phyloP scores from a whole-genome alignment of 352 stramenopile genomes.

The Phytopythium sindhum region DNA sequence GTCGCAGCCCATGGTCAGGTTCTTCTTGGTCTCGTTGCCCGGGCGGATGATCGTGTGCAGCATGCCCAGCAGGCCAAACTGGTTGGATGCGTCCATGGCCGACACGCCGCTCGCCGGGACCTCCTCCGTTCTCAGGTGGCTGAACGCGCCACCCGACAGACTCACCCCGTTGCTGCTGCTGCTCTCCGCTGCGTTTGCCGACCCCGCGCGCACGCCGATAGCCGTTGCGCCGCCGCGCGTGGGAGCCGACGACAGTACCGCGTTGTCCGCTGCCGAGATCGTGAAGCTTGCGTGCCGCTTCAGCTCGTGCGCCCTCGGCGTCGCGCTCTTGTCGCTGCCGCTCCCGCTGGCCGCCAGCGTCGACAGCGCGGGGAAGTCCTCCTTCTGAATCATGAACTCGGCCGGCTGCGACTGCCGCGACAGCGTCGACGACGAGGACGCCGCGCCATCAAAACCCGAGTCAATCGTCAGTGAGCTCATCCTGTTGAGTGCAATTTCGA shows the following conservation, averaged over 20 bases:
- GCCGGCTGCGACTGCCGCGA: constrained; percentile 44
- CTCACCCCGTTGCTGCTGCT: constrained; percentile 28
- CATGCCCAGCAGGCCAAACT: constrained; percentile 81
- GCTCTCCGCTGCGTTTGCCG: not conserved
- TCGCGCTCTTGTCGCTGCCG: constrained; percentile 47
- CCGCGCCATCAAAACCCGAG: constrained; percentile 30
- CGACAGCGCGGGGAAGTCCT: constrained; percentile 82
- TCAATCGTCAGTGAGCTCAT: constrained; percentile 64
- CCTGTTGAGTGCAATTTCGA: constrained; percentile 21
- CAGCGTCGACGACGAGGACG: constrained; percentile 16
- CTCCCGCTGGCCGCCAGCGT: constrained; percentile 38
- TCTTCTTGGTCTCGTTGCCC: constrained; percentile 68
- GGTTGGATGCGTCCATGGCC: constrained; percentile 63
- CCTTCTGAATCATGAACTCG: constrained; percentile 87
- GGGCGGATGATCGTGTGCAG: constrained; percentile 74
- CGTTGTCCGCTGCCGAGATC: constrained; percentile 57
- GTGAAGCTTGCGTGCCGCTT: constrained; percentile 75
- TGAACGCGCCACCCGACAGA: constrained; percentile 56
- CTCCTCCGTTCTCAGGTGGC: constrained; percentile 41
- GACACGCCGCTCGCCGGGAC: constrained; percentile 24
- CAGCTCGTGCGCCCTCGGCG: constrained; percentile 32
- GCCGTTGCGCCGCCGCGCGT: constrained; percentile 38
- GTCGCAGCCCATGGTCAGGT: constrained; percentile 73
- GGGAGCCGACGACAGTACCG: constrained; percentile 42
- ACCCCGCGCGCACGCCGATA: constrained; percentile 46